Evolutionary conservation across 257 asterid species (phyloP), one percentile per base, ranked within the genome.

Genomic region (Handroanthus guayacan): DNA sequence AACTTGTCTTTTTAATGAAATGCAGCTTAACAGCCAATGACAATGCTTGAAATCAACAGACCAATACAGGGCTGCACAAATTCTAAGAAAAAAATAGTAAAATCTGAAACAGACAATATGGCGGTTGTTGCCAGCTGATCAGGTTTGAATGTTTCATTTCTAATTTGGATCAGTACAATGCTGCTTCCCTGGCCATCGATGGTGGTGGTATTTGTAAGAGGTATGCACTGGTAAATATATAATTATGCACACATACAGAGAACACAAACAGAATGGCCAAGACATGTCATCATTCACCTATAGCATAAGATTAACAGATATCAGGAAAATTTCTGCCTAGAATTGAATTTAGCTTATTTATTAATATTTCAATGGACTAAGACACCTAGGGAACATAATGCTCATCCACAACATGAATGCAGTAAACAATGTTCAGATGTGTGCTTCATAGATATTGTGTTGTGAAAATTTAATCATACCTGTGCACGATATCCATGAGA

Each of bases 401-500:
- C 55, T 65, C 34, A 47, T 17, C 38, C 20, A 71, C 64, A 20
- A 62, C 44, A 74, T 14, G 60, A 66, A 58, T 58, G 65, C 62
- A 70, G 41, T 61, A 51, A 68, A 65, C 41, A 66, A 43, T 54
- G 9, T 31, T 45, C 9, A 6, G 72, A 62, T 67, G 70, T 52
- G 74, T 75, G 39, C 48, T 61, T 74, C 69, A 67, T 51, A 65
- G 48, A 81, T 65, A 66, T 67, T 60, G 31, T 43, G 39, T 17
- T 58, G 45, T 55, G 20, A 38, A 77, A 81, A 82, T 48, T 47
- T 5, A 34, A 62, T n/a, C 61, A 54, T 78, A 95, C 99, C 99
- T 95, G 90, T 95, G 99, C 79, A 95, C 99, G 65, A 95, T 91
- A 84, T 95, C 99, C 99, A 95, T 95, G 70, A 95, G 98, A 82